Base-by-base conservation (phyloP, 352 stramenopile species). In the Albugo candida region DNA sequence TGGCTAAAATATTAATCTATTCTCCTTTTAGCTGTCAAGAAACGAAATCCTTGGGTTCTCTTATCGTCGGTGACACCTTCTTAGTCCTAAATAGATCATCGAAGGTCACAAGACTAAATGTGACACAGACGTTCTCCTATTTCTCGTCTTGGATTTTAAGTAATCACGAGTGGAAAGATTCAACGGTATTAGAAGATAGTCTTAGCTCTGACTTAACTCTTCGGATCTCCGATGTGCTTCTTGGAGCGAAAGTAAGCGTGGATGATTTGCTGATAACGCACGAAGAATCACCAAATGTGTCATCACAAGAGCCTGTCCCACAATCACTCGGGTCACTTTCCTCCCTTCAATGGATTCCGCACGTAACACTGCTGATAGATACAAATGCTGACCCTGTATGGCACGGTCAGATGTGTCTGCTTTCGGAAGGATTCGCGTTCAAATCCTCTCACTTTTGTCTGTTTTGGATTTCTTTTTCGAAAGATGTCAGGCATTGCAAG, bases 121-220 rank as follows among this genome's bases (percentile, higher is more conserved):
- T 77, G 17, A 86, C 74, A 0, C 59, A 66, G 17, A 48, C 54
- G 20, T 84, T 86, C 42, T 51, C 70, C 5, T 70, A 73, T 52
- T 72, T 84, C 40, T 65, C 66, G 2, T 75, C 71, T 12, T 86
- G 74, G 74, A 53, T 74, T 41, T 62, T 78, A 38, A 27, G 41
- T 1, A 67, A 70, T 0, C 41, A 58, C 8, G 71, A 86, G 51
- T 60, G 61, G 3, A 56, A 70, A 4, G 62, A 59, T 40, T 64
- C 70, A 27, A 53, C 58, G 2, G 51, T 59, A 8, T 39, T 79
- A 11, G 55, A 77, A 13, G 45, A 52, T 2, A 60, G 59, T 1
- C 54, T 86, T 2, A 60, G 66, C 40, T 86, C 74, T 0, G 67
- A 80, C 11, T 83, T 81, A 40, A 84, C 83, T 57, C 52, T 82